A percentile compares a stretch with the other conserved stretches of the same genome.
These are phyloP conservation scores for Fremontodendron californicum DNA, from an alignment of 345 rosid species.

Conservation along the genomic window DNA sequence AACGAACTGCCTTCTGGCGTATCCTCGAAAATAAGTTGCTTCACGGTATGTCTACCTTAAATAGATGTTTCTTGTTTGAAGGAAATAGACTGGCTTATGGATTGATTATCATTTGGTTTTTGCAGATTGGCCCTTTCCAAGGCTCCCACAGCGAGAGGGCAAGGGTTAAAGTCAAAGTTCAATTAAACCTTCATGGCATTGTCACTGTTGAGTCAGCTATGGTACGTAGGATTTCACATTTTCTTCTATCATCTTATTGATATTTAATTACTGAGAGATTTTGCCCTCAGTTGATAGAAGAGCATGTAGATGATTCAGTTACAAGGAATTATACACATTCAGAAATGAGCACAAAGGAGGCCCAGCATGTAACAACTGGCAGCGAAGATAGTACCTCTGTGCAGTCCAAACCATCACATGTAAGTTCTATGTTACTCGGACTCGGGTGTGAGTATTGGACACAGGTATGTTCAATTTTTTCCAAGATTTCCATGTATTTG, in stretches of 20 bases:
- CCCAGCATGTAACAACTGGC: neutral
- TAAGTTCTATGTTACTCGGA: too few species aligned
- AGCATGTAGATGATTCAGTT: constrained; percentile 24
- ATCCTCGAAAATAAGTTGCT: constrained; percentile 41
- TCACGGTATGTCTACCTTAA: constrained; percentile 32
- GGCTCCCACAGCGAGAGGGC: constrained; percentile 32
- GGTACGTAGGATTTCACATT: constrained; percentile 31
- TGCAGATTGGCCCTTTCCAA: constrained; percentile 73
- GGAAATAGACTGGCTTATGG: neutral
- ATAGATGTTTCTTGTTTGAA: neutral
- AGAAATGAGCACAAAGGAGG: constrained; percentile 25
- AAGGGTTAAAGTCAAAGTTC: constrained; percentile 58
- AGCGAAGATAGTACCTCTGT: neutral
- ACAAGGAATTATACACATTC: constrained; percentile 1
- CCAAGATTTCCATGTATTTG: too few species aligned
- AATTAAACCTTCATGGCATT: constrained; percentile 64
- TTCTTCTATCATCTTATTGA: constrained; percentile 9
- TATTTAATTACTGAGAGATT: constrained; percentile 10
- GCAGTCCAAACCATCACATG: neutral
- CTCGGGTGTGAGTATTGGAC: too few species aligned
- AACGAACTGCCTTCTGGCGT: constrained; percentile 40
- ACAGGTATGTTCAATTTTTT: too few species aligned
- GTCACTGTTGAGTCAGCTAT: constrained; percentile 52
- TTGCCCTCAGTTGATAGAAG: constrained; percentile 44
- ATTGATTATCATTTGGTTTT: constrained; percentile 14